A percentile compares a stretch with the other conserved stretches of the same genome.
phyloP scores from a whole-genome alignment of 106 monocot species.

The Ottelia alismoides region DNA sequence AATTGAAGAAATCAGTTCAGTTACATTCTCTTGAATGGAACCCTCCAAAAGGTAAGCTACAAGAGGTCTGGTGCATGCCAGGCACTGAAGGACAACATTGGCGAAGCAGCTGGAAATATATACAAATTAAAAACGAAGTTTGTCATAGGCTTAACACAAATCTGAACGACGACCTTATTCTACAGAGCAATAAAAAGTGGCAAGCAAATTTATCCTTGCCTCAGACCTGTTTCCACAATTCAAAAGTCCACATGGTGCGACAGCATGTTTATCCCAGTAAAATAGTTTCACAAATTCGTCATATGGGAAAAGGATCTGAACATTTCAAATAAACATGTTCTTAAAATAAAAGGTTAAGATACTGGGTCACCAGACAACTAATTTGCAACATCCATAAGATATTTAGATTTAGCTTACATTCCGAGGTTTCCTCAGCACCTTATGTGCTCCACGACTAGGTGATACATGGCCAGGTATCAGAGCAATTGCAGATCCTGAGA shows the following conservation, averaged over 20 bases:
- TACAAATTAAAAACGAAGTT: too few species aligned
- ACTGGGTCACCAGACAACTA: neutral
- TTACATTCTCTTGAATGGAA: constrained; percentile 58
- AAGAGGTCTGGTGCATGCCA: constrained; percentile 74
- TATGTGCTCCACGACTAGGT: constrained; percentile 28
- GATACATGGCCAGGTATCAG: constrained; percentile 54
- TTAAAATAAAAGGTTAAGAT: too few species aligned
- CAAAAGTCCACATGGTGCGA: constrained; percentile 79
- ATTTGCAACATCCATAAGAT: neutral
- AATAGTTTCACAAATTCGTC: constrained; percentile 87
- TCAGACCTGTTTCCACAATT: constrained; percentile 89
- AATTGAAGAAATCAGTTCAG: constrained; percentile 3
- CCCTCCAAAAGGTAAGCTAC: constrained; percentile 75
- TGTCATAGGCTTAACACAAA: too few species aligned
- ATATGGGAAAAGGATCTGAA: constrained; percentile 89
- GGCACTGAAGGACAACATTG: constrained; percentile 91
- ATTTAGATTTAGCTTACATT: constrained; percentile 22
- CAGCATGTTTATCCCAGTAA: constrained; percentile 58
- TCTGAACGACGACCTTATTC: too few species aligned
- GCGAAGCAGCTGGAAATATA: constrained; percentile 92
- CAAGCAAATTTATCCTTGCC: neutral
- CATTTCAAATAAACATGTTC: too few species aligned
- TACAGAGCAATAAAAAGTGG: too few species aligned
- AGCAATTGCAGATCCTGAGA: constrained; percentile 31
- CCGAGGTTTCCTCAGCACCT: constrained; percentile 35